Evolutionary conservation across 495 filamentous ascomycete genomes (phyloP).

Genomic region (Cercophora samala): DNA sequence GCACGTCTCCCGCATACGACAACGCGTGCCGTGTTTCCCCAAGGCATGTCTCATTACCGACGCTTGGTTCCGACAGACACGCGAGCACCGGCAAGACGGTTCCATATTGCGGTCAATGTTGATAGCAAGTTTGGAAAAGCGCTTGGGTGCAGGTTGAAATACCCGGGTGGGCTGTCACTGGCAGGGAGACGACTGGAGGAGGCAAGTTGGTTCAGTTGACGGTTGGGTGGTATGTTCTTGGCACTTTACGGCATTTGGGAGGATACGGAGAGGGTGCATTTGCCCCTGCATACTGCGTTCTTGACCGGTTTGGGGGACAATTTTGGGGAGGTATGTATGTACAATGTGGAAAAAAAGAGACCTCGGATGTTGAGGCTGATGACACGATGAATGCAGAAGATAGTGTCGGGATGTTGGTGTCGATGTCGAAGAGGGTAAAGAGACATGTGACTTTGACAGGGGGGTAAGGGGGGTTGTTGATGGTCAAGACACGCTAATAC

Average conservation of each 20-base stretch:
- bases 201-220: no score
- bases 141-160: not conserved
- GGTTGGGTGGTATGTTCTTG: not conserved
- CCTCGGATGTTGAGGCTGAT: not conserved
- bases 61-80: not conserved
- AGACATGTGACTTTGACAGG: not conserved
- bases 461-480: no score
- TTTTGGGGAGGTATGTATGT: not conserved
- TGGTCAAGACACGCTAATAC: no score
- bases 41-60: not conserved
- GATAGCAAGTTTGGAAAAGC: not conserved
- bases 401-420: not conserved
- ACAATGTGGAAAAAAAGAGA: not conserved
- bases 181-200: not conserved
- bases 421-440: not conserved
- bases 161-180: not conserved
- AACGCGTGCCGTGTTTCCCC: not conserved
- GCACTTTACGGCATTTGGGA: not conserved
- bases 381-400: not conserved
- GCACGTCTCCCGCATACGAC: not conserved
- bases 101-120: not conserved
- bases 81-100: not conserved
- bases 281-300: constrained; percentile 3
- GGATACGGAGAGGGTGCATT: not conserved
- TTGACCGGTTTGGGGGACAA: not conserved